Conservation (phyloP, 1,139 yeast species). For the Lodderomyces beijingensis region DNA sequence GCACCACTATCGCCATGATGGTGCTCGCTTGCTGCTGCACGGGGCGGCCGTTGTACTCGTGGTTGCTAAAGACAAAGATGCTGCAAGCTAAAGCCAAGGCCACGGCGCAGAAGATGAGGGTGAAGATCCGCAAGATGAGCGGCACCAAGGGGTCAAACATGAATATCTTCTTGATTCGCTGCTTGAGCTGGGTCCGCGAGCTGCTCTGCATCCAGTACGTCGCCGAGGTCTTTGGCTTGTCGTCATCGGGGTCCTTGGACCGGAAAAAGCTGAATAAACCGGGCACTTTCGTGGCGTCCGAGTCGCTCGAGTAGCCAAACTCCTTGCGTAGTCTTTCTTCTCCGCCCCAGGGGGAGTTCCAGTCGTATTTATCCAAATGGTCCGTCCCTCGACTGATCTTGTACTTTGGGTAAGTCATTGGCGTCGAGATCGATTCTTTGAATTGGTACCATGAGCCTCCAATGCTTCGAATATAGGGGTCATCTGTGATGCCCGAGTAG, state of each 20-base stretch:
- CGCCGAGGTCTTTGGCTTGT: constrained; percentile 49
- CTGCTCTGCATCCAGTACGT: constrained; percentile 63
- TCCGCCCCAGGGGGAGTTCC: constrained; percentile 62
- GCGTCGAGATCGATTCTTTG: constrained; percentile 32
- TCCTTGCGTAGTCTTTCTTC: constrained; percentile 49
- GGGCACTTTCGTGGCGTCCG: constrained; percentile 6
- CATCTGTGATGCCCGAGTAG: too few species aligned
- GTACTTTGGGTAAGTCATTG: constrained; percentile 32
- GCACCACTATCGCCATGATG: constrained; percentile 86
- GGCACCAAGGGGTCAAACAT: constrained; percentile 81
- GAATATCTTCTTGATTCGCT: constrained; percentile 54
- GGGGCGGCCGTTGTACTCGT: constrained; percentile 32
- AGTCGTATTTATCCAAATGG: constrained; percentile 19
- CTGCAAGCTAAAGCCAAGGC: constrained; percentile 70
- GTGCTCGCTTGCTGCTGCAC: constrained; percentile 83
- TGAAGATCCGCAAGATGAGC: constrained; percentile 64
- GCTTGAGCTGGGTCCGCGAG: constrained; percentile 62
- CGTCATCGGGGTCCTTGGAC: constrained; percentile 12
- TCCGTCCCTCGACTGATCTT: constrained; percentile 21
- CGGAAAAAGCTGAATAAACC: constrained; percentile 7
- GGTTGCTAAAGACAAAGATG: constrained; percentile 48
- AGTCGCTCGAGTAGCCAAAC: constrained; percentile 4
- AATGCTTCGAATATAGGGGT: constrained; percentile 36
- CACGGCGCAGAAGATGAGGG: constrained; percentile 54
- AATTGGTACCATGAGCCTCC: constrained; percentile 38